Conservation (phyloP, 495 filamentous ascomycete species). For the Eremomyces bilateralis region DNA sequence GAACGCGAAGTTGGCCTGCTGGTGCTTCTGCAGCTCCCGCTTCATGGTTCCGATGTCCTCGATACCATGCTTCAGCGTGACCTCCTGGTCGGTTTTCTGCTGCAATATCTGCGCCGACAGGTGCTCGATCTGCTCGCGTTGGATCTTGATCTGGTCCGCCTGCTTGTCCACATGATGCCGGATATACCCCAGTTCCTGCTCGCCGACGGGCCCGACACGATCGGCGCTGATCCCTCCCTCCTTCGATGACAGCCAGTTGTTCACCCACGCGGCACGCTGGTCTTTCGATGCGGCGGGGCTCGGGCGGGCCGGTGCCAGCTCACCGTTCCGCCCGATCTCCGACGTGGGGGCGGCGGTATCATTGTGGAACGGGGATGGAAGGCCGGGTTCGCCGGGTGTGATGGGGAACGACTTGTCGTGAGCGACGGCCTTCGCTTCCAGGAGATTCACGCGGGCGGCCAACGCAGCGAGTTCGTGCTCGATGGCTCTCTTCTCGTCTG, state of each 20-base stretch:
- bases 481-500: slow-evolving; percentile 22
- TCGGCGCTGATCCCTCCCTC: slow-evolving; percentile 12
- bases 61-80: slow-evolving; percentile 19
- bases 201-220: slow-evolving; percentile 17
- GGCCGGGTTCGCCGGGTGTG: slow-evolving; percentile 18
- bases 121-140: slow-evolving; percentile 32
- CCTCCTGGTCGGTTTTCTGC: slow-evolving; percentile 34
- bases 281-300: slow-evolving; percentile 12
- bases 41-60: slow-evolving; percentile 52
- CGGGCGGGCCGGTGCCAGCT: slow-evolving; percentile 7
- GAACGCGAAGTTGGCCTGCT: slow-evolving; percentile 96
- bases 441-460: slow-evolving; percentile 22
- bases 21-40: slow-evolving; percentile 83
- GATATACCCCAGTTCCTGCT: slow-evolving; percentile 24
- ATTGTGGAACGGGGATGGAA: slow-evolving; percentile 15
- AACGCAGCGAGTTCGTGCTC: slow-evolving; percentile 26
- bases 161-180: slow-evolving; percentile 28
- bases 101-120: slow-evolving; percentile 19
- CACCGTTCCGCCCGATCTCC: slow-evolving; percentile 4
- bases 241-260: slow-evolving; percentile 16
- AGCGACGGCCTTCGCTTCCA: slow-evolving; percentile 24
- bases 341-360: slow-evolving; percentile 3
- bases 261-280: slow-evolving; percentile 17
- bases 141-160: slow-evolving; percentile 31
- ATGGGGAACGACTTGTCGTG: slow-evolving; percentile 18